A percentile compares a stretch with the other conserved stretches of the same genome.
These are phyloP conservation scores for Pilatotrama ljubarskyi DNA, from an alignment of 768 basidiomycete genomes.

Conservation along the genomic window DNA sequence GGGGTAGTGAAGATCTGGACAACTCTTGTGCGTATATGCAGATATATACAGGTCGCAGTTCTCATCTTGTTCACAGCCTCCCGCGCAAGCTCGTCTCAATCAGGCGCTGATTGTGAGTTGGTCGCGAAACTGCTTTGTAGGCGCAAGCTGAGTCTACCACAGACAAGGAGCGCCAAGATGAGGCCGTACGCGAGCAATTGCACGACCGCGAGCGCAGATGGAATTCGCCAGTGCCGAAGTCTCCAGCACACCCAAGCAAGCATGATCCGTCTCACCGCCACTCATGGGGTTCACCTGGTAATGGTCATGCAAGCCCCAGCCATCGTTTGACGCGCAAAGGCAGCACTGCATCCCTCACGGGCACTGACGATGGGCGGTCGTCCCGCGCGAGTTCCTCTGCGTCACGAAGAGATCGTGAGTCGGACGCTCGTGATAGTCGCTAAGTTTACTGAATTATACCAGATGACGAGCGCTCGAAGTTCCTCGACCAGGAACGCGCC, in stretches of 20 bases:
- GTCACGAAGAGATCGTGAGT: constrained; percentile 57
- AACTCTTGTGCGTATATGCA: constrained; percentile 21
- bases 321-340: constrained; percentile 30
- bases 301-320: constrained; percentile 18
- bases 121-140: background rate
- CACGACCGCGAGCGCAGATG: constrained; percentile 51
- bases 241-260: constrained; percentile 15
- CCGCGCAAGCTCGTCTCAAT: constrained; percentile 29
- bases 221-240: constrained; percentile 36
- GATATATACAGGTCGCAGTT: background rate
- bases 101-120: constrained; percentile 29
- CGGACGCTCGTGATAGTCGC: background rate
- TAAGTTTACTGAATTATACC: background rate
- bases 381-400: constrained; percentile 46
- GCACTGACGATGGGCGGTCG: constrained; percentile 42
- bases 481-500: constrained; percentile 45
- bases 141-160: background rate
- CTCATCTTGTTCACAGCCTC: constrained; percentile 29
- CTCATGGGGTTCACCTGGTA: constrained; percentile 20
- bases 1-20: constrained; percentile 24
- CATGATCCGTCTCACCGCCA: constrained; percentile 21
- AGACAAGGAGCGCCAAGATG: constrained; percentile 33
- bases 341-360: constrained; percentile 44
- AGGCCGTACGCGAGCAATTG: constrained; percentile 32
- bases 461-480: constrained; percentile 49